These are phyloP conservation scores for Pichia sp. DNA, from an alignment of 1,139 yeast genomes.

Conservation along the genomic window DNA sequence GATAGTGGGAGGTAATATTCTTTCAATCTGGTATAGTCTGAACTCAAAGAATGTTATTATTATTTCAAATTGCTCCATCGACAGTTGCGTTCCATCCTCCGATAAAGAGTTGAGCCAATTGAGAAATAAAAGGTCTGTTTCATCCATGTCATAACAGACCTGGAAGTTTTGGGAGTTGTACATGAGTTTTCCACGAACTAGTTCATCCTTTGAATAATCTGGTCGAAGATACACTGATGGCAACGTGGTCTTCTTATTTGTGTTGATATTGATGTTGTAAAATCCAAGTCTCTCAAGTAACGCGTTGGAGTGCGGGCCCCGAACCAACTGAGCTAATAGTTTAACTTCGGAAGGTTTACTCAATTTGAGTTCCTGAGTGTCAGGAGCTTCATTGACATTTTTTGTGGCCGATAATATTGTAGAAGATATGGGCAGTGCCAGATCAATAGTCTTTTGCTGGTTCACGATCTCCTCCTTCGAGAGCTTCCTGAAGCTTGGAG, in stretches of 20 bases:
- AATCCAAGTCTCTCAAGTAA: conserved; percentile 12
- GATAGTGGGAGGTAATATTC: conserved; percentile 44
- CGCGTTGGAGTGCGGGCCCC: not conserved
- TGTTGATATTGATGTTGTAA: conserved; percentile 4
- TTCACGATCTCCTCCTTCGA: not conserved
- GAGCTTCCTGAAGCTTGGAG: conserved; percentile 30
- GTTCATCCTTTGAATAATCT: conserved; percentile 19
- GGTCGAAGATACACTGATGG: conserved; percentile 34
- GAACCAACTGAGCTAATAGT: no score
- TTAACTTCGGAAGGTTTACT: no score
- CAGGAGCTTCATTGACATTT: not conserved
- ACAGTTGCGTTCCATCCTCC: conserved; percentile 26
- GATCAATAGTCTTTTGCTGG: no score
- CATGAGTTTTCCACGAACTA: conserved; percentile 21
- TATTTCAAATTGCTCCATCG: conserved; percentile 69
- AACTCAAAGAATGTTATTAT: conserved; percentile 66
- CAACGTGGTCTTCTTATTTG: not conserved
- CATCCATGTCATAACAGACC: conserved; percentile 82
- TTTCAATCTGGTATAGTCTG: conserved; percentile 68
- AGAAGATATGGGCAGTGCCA: no score
- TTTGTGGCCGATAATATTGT: no score
- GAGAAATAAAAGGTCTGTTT: conserved; percentile 64
- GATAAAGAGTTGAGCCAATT: conserved; percentile 24
- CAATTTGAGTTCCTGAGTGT: no score
- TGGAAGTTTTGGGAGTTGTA: conserved; percentile 25